These are phyloP conservation scores for Ambispora gerdemannii DNA, from an alignment of 192 early-diverging fungal species.

Conservation along the genomic window DNA sequence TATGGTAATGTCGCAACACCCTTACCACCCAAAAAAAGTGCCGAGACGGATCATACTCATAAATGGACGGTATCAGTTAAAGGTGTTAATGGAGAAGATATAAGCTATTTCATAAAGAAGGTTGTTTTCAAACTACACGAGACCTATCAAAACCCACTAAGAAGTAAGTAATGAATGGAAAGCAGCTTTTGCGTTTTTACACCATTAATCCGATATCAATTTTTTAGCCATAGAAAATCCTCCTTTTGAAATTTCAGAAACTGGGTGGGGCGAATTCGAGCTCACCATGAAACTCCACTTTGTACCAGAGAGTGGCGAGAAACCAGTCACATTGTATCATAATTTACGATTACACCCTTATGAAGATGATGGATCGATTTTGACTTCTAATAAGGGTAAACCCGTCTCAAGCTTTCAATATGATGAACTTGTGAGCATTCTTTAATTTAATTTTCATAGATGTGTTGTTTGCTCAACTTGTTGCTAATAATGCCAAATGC, in stretches of 20 bases:
- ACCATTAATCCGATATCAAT: no score
- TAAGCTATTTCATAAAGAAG: constrained; percentile 80
- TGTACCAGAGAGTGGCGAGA: constrained; percentile 70
- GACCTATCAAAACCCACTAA: constrained; percentile 71
- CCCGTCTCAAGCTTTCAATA: constrained; percentile 73
- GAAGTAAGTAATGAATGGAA: no score
- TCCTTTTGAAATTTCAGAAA: constrained; percentile 91
- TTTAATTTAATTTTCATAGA: constrained; percentile 44
- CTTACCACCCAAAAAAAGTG: constrained; percentile 57
- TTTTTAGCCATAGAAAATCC: constrained; percentile 68
- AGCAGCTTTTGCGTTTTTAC: no score
- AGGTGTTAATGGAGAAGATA: constrained; percentile 82
- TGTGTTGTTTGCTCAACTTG: constrained; percentile 34
- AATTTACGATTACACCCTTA: constrained; percentile 88
- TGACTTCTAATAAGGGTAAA: constrained; percentile 56
- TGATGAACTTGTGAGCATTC: constrained; percentile 71
- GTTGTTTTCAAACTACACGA: constrained; percentile 97
- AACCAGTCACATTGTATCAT: constrained; percentile 80
- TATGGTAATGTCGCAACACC: constrained; percentile 83
- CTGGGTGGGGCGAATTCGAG: constrained; percentile 99
- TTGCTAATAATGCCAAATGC: no score
- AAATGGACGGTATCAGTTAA: constrained; percentile 90
- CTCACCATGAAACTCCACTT: constrained; percentile 92
- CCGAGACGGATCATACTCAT: constrained; percentile 89
- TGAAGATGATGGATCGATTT: constrained; percentile 61